These are phyloP conservation scores for Carallia brachiata DNA, from an alignment of 345 rosid species.

Conservation along the genomic window DNA sequence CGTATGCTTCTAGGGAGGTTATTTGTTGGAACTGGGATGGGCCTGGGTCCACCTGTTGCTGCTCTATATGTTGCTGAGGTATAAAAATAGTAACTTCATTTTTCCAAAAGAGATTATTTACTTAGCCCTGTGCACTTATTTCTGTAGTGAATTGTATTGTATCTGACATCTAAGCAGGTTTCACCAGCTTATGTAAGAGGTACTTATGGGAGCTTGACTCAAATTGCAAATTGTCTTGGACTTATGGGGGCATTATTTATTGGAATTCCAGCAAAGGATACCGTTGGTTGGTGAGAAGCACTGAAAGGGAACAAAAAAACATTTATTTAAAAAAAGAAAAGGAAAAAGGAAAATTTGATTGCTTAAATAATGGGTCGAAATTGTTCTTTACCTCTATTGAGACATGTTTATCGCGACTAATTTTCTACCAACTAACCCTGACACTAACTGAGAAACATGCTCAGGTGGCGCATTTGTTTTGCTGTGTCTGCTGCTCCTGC, in stretches of 20 bases:
- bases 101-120: not conserved
- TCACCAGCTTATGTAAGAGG: constrained; percentile 93
- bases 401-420: not conserved
- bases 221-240: constrained; percentile 84
- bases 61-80: constrained; percentile 98
- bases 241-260: constrained; percentile 61
- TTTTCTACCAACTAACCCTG: not conserved
- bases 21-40: constrained; percentile 92
- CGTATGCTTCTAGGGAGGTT: constrained; percentile 94
- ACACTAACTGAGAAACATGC: not conserved
- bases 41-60: constrained; percentile 86
- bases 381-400: not conserved
- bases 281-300: constrained; percentile 63
- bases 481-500: constrained; percentile 76
- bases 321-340: too few relatives aligned
- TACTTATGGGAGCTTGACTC: constrained; percentile 81
- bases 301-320: constrained; percentile 4
- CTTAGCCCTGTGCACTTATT: not conserved
- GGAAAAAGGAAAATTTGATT: too few relatives aligned
- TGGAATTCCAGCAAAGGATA: constrained; percentile 79
- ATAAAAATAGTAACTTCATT: constrained; percentile 21
- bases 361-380: too few relatives aligned
- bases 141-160: not conserved
- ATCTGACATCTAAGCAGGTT: constrained; percentile 43
- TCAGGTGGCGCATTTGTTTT: constrained; percentile 96